Percentiles rank a stretch among this genome's conserved stretches.
Evolutionary conservation across 139 green algal genomes (phyloP).

Genomic region (Closterium sp.): DNA sequence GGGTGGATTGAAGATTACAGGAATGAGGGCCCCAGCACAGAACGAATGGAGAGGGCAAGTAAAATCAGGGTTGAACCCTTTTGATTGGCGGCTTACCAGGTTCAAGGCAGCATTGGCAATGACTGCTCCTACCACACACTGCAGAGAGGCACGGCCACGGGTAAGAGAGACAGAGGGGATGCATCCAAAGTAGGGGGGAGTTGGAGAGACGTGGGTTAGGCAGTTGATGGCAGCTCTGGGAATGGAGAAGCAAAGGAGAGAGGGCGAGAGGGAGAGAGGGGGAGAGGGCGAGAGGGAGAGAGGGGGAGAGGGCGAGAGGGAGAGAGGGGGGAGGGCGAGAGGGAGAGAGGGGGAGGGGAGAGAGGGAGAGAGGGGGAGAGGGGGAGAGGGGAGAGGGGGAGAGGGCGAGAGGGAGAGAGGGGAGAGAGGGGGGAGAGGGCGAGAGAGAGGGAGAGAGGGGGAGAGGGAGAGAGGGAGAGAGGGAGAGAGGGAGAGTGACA

Average conservation of each 20-base stretch:
- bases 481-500: not conserved
- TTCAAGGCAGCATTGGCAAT: conserved; percentile 13
- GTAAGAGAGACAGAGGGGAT: no score
- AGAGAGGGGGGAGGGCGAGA: no score
- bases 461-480: not conserved
- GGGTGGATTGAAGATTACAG: no score
- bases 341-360: no score
- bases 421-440: no score
- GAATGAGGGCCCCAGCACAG: no score
- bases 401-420: not conserved
- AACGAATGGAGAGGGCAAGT: no score
- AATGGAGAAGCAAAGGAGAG: no score
- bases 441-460: not conserved
- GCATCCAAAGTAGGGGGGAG: not conserved
- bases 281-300: not conserved
- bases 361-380: not conserved
- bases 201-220: no score
- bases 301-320: no score
- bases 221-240: no score
- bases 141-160: no score
- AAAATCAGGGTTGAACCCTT: not conserved
- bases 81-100: conserved; percentile 17
- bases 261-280: not conserved
- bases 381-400: not conserved
- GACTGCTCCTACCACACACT: conserved; percentile 16